Base-by-base conservation (phyloP, 23 red algal species). In the Chondrus crispus region DNA sequence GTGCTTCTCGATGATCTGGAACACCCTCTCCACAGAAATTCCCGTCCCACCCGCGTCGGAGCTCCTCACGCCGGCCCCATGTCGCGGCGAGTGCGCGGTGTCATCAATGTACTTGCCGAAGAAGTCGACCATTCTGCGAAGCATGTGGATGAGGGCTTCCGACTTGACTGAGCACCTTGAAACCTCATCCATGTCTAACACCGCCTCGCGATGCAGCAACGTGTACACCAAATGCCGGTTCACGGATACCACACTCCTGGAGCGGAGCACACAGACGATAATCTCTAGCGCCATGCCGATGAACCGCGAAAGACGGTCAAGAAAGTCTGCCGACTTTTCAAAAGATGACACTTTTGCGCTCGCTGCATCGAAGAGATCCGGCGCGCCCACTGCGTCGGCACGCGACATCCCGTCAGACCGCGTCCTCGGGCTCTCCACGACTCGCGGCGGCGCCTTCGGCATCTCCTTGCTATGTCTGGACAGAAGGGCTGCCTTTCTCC, bases 151-250 rank as follows among this genome's bases (percentile, higher is more conserved):
- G 16, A 89, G 68, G 43, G 85, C 58, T 42, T 24, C 55, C 6
- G 68, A 60, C 36, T 89, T 68, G 47, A 50, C 13, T 2, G 70
- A 89, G 38, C 46, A 60, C 3, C 29, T 80, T 19, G 85, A 41
- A 33, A 89, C 69, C 20, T 89, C 48, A 29, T 89, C 85, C 9
- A 53, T 29, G 22, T 89, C 68, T 36, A 89, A 35, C 22, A 80
- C 68, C 43, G 69, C 53, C 42, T 89, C 85, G 1, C 73, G 85
- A 33, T 89, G 85, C 22, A 89, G 50, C 54, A 89, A 26, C 6
- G 85, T 89, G 55, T 89, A 89, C 14, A 89, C 85, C 70, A 89
- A 29, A 35, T 89, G 69, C 16, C 85, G 53, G 42, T 89, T 89
- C 9, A 70, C 85, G 11, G 85, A 77, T 33, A 89, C 85, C 33